A percentile compares a stretch with the other conserved stretches of the same genome.
These are phyloP conservation scores for Chenopodium formosanum DNA, from an alignment of 148 eudicot species.

Conservation along the genomic window DNA sequence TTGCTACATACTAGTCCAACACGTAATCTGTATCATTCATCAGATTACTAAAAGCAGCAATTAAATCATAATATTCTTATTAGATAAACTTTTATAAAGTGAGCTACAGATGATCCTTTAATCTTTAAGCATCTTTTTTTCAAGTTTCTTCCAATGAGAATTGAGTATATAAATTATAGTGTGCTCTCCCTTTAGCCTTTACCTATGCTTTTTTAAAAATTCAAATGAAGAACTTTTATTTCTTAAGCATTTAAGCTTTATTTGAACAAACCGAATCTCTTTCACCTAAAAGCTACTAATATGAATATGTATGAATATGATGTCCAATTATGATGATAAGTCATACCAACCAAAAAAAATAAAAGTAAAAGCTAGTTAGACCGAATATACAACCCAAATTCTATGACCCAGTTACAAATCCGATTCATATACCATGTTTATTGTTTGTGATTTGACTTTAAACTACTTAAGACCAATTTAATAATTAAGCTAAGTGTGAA, in stretches of 20 bases:
- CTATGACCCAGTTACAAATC: neutral
- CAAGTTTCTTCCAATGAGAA: neutral
- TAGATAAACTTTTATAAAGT: neutral
- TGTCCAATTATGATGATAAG: neutral
- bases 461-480: no score
- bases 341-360: neutral
- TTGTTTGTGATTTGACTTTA: no score
- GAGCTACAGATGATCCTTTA: neutral
- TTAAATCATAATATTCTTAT: no score
- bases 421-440: no score
- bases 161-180: neutral
- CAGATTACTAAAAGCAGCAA: no score
- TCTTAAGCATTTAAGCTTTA: neutral
- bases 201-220: neutral
- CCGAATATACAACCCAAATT: neutral
- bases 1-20: no score
- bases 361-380: no score
- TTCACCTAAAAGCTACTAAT: neutral
- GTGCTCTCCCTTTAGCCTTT: neutral
- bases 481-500: no score
- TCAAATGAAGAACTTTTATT: neutral
- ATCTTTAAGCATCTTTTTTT: slow-evolving; percentile 1
- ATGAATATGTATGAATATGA: neutral
- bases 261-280: neutral
- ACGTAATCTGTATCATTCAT: no score